Evolutionary conservation across 2,329 filamentous ascomycete species (phyloP), one percentile per base, ranked within the genome.

Genomic region (Biscogniauxia sp.): DNA sequence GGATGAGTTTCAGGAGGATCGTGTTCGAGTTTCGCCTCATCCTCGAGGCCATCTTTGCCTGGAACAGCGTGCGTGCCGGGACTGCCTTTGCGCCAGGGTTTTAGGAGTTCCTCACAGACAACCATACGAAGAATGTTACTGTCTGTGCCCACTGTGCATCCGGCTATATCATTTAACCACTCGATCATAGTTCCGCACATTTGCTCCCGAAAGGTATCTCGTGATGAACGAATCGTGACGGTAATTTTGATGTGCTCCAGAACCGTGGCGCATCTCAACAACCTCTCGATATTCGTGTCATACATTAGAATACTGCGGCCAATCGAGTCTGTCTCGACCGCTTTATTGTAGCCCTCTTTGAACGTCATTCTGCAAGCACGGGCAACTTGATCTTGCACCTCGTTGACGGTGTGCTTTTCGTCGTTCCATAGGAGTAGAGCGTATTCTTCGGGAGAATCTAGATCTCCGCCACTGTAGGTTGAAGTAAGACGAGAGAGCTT

Each of bases 161-260:
- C 93, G 7, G 93, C 86, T 69, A 99, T 96, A 75, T 99, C 96
- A 56, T 88, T 85, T 20, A 99, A 83, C 96, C 96, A 99, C 69
- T 97, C 93, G 57, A 99, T 90, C 63, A 99, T 94, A 17, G 93
- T 92, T n/a, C 91, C 93, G 69, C 93, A 97, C 96, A 99, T 99
- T 74, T 98, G 91, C 74, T 99, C 95, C 61, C 95, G 86, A 77
- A 98, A 99, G 0, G 93, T 98, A 76, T 99, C 95, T 68, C 96
- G 86, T 5, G 95, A 88, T 9, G 94, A 97, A 52, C 95, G 87
- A 63, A 99, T 93, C 0, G 95, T 99, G 54, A 97, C 92, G 0
- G 95, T 98, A 60, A 99, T 87, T 73, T 96, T 93, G 75, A 99
- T 97, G 62, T 96, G 89, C 76, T 99, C 95, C 66, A 99, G 91